A percentile compares a stretch with the other conserved stretches of the same genome.
phyloP scores from a whole-genome alignment of 257 asterid species.

The Ballota nigra region DNA sequence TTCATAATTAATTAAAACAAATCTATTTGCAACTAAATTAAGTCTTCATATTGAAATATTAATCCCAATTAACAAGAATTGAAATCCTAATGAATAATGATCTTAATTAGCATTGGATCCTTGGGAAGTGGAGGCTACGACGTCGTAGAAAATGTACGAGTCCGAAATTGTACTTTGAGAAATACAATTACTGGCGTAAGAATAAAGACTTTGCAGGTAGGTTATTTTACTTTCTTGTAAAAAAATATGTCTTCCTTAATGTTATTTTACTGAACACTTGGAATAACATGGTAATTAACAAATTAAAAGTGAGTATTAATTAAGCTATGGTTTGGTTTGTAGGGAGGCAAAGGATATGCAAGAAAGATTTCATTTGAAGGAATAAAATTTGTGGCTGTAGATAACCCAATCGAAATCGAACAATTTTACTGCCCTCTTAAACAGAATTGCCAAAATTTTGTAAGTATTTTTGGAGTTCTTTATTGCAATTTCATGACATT shows the following conservation, averaged over 20 bases:
- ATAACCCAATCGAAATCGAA: slow-evolving; percentile 56
- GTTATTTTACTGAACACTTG: background rate
- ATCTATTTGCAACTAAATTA: too few relatives aligned
- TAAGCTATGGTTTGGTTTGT: background rate
- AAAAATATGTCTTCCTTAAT: too few relatives aligned
- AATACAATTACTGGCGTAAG: slow-evolving; percentile 57
- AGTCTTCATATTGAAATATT: background rate
- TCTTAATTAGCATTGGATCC: slow-evolving; percentile 54
- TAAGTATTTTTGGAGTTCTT: slow-evolving; percentile 20
- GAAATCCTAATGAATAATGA: background rate
- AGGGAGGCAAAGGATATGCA: slow-evolving; percentile 71
- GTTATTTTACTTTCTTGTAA: background rate
- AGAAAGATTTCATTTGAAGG: slow-evolving; percentile 51
- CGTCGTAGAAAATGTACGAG: slow-evolving; percentile 56
- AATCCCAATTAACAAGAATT: background rate
- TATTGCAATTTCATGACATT: background rate
- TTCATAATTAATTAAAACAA: too few relatives aligned
- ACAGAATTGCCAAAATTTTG: slow-evolving; percentile 50
- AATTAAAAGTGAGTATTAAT: background rate
- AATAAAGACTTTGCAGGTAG: slow-evolving; percentile 59
- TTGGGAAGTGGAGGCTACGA: slow-evolving; percentile 58
- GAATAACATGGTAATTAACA: background rate
- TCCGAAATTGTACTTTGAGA: slow-evolving; percentile 52
- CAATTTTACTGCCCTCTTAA: slow-evolving; percentile 61
- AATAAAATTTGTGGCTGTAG: slow-evolving; percentile 48